Base-by-base conservation (phyloP, 1,139 yeast species). In the Keqinozyma sinolaborantium region DNA sequence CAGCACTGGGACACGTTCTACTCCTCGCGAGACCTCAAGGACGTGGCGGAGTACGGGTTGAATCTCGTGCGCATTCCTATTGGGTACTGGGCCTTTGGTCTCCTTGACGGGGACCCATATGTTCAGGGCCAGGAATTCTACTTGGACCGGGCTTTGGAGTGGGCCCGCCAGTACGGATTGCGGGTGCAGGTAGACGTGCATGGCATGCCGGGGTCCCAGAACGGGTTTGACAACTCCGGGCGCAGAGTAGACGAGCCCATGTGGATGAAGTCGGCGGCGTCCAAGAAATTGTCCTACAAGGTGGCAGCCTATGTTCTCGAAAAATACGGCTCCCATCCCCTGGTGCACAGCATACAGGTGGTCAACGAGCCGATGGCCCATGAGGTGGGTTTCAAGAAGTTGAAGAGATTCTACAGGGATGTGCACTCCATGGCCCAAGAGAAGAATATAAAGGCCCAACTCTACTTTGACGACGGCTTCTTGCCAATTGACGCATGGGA, bases 121-220 rank as follows among this genome's bases (percentile, higher is more conserved):
- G 40, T 48, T 4, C 48, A 35, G 29, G 60, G 59, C 5, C 58
- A 51, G 36, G 53, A 51, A 29, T 12, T 30, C 8, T 54, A 51
- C 32, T 42, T 54, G 27, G 58, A 53, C 28, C 30, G 31, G 19
- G 58, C 58, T 1, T 39, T 54, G 21, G 42, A 30, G 14, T 54
- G 59, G 59, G 48, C 53, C 10, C 16, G 26, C 2, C 42, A 40
- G 19, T 31, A 50, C 33, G 42, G 38, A 4, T 35, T 54, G 15
- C 38, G 42, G 30, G 51, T 51, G 2, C 53, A 47, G 34, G 35
- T 54, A 16, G 58, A 52, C 37, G 31, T 54, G 14, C 59, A 54
- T 35, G 58, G 58, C 3, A 45, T 51, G 48, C 58, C 60, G 1
- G 59, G 58, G 9, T 52, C 58, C 6, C 59, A 54, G 33, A 54